Evolutionary conservation across 2,329 filamentous ascomycete species (phyloP).

Genomic region (Cytospora piceae): DNA sequence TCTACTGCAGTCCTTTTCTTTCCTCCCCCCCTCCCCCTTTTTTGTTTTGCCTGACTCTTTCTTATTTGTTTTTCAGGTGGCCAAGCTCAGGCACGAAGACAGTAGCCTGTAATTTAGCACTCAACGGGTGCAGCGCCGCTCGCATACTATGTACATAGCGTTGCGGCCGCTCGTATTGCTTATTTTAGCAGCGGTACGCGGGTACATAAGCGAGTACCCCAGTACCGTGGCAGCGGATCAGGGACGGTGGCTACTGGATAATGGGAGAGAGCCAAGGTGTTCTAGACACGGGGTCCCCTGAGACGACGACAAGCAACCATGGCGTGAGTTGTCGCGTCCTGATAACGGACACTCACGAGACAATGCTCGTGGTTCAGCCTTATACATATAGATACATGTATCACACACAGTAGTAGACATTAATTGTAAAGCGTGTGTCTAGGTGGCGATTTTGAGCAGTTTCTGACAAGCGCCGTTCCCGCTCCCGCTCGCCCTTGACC

Average conservation of each 20-base stretch:
- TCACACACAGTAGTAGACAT: not conserved
- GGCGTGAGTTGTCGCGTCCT: not conserved
- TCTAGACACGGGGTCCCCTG: not conserved
- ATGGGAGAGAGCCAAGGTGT: not conserved
- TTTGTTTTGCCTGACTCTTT: too few relatives aligned
- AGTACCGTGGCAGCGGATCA: constrained; percentile 1
- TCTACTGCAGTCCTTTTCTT: not conserved
- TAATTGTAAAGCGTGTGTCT: not conserved
- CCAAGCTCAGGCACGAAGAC: not conserved
- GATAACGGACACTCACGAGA: not conserved
- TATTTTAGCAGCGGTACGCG: not conserved
- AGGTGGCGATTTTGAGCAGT: not conserved
- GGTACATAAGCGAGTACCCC: not conserved
- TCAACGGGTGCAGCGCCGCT: not conserved
- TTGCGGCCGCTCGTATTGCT: not conserved
- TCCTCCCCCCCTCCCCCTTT: not conserved
- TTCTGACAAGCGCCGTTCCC: not conserved
- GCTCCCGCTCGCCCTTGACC: not conserved
- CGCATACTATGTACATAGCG: not conserved
- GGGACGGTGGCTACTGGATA: not conserved
- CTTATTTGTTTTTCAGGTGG: too few relatives aligned
- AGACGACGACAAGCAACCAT: not conserved
- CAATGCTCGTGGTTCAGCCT: not conserved
- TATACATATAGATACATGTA: not conserved
- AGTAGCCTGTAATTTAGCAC: not conserved